phyloP scores from a whole-genome alignment of 2,329 filamentous ascomycete genomes.

The Aspergillus melleus region DNA sequence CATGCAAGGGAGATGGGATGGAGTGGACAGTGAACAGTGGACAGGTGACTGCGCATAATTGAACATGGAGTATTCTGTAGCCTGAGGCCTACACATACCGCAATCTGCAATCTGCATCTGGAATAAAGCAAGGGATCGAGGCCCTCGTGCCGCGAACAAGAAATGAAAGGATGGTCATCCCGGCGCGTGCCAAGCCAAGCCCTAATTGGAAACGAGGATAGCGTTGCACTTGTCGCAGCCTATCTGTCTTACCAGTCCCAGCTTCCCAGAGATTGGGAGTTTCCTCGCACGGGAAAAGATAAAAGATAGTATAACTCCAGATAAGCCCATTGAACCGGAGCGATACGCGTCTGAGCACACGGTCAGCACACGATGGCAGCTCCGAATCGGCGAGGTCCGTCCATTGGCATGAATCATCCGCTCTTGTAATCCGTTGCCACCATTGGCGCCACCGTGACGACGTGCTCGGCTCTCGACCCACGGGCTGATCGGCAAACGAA shows the following conservation, averaged over 20 bases:
- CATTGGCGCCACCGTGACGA: neutral
- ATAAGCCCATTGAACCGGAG: slow-evolving; percentile 1
- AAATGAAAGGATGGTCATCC: neutral
- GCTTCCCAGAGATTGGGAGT: too few species aligned
- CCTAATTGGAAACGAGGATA: neutral
- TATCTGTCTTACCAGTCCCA: neutral
- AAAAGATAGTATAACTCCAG: neutral
- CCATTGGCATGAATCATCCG: neutral
- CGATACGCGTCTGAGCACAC: slow-evolving; percentile 2
- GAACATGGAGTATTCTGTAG: too few species aligned
- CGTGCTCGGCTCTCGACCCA: slow-evolving; percentile 10
- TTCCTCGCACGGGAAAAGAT: too few species aligned
- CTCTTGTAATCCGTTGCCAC: neutral
- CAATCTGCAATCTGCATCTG: too few species aligned
- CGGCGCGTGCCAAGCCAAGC: neutral
- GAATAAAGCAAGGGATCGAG: too few species aligned
- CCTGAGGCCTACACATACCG: too few species aligned
- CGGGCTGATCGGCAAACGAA: slow-evolving; percentile 6
- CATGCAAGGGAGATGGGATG: neutral
- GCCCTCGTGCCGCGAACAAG: neutral
- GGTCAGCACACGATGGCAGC: neutral
- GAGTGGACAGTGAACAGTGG: neutral
- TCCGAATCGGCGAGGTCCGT: slow-evolving; percentile 14
- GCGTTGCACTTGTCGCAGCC: neutral
- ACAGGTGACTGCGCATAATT: too few species aligned